Evolutionary conservation across 2,329 filamentous ascomycete genomes (phyloP), one percentile per base, ranked within the genome.

Genomic region (Ustilaginoidea virens): DNA sequence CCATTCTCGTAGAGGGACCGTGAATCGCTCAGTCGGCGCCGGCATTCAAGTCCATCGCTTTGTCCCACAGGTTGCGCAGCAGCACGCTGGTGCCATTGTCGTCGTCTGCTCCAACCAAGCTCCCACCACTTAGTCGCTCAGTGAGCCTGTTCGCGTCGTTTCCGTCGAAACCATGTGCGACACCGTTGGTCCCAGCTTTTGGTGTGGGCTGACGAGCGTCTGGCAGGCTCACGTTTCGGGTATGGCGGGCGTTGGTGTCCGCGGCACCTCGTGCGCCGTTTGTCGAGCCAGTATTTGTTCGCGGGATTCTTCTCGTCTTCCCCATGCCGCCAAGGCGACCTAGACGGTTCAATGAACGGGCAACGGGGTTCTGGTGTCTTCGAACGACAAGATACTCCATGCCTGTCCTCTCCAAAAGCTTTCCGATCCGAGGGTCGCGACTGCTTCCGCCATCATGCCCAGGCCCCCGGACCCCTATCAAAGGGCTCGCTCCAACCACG

Each of bases 351-450:
- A 82, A 52, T 1, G 74, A 75, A 25, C 75, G 65, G 4, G 66
- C 69, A 12, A 82, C 61, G 0, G 78, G 75, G 40, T 80, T 79
- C 42, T 80, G 74, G 44, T 77, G 77, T 25, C 78, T 62, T 30
- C 76, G 66, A 19, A 83, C 74, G 7, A 80, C 76, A n/a, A 74
- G 61, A 46, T 81, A 82, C 44, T 82, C 77, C 51, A 78, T 68
- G 11, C 72, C 73, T 1, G 76, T 78, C 26, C 73, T 65, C 46
- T 81, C 76, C 30, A 81, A 63, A 27, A 77, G 63, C 45, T 70
- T 67, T 41, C 65, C 60, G 17, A 80, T 61, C 4, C 75, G 63
- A 2, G 74, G 74, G 41, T 80, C 74, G 11, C 65, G 55, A 26
- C 62, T 57, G 33, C 41, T 50, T 19, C 45, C 46, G 9, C 56